phyloP scores from a whole-genome alignment of 2,329 filamentous ascomycete species.

The Fusarium brevicatenulatum region DNA sequence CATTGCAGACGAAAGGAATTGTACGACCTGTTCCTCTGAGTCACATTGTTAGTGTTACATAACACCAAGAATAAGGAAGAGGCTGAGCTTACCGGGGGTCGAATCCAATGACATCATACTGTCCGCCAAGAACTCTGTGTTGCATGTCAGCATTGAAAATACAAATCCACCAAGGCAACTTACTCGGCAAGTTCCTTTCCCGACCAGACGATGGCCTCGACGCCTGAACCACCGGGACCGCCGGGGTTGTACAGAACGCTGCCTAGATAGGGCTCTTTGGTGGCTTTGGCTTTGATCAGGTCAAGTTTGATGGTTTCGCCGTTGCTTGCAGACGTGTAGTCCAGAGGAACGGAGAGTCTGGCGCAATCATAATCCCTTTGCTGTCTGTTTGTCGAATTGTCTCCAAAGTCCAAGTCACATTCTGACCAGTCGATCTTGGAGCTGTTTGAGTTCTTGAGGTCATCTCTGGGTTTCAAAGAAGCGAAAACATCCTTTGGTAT shows the following conservation, averaged over 20 bases:
- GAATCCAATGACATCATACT: slow-evolving; percentile 23
- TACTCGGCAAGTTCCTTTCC: not conserved
- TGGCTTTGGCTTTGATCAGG: slow-evolving; percentile 47
- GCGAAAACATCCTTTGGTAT: not conserved
- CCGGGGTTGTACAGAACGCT: slow-evolving; percentile 55
- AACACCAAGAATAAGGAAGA: accelerated
- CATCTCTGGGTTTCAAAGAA: not conserved
- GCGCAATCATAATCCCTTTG: slow-evolving; percentile 44
- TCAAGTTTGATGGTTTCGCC: slow-evolving; percentile 46
- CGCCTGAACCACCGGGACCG: slow-evolving; percentile 45
- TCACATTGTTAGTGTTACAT: not conserved
- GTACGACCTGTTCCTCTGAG: slow-evolving; percentile 9
- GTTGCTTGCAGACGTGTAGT: slow-evolving; percentile 48
- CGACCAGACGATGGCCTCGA: not conserved
- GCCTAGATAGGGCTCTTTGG: slow-evolving; percentile 46
- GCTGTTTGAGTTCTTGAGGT: not conserved
- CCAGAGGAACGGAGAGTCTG: slow-evolving; percentile 52
- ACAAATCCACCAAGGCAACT: not conserved
- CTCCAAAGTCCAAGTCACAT: slow-evolving; percentile 13
- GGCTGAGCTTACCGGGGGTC: slow-evolving; percentile 2
- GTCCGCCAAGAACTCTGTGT: slow-evolving; percentile 20
- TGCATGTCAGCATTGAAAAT: not conserved
- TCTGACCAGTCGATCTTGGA: slow-evolving; percentile 5
- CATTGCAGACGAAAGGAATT: slow-evolving; percentile 2
- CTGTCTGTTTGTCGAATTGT: not conserved